Evolutionary conservation across 2,329 filamentous ascomycete genomes (phyloP), one percentile per base, ranked within the genome.

Genomic region (Penicillium digitatum): DNA sequence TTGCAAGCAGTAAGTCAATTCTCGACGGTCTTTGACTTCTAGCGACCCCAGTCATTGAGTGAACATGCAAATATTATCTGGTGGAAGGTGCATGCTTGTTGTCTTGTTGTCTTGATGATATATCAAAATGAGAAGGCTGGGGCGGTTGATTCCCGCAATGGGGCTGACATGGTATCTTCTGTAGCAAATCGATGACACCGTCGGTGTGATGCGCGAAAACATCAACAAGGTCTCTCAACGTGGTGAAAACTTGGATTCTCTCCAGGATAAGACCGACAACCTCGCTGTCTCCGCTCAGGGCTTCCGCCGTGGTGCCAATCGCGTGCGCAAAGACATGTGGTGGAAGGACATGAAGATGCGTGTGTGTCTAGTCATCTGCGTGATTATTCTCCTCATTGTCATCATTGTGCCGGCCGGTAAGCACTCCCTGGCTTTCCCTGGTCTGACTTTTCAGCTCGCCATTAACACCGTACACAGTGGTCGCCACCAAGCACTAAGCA

Each of bases 311-410:
- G 93, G 94, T 62, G 94, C 95, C 76, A 99, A 97, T 81, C 83
- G 90, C 68, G 93, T 99, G 66, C 87, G 94, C 76, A 93, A 92
- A 82, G 87, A 95, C 59, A 97, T 97, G 93, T 97, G 93, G 93
- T 97, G 92, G 93, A 97, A 97, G 84, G 93, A 97, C 72, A 95
- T 96, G 90, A 97, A 97, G 86, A 99, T 99, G 94, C 87, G 94
- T 76, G 94, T 96, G 82, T 97, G 93, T 79, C 81, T 99, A 61
- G 88, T 95, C 72, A 82, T 87, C 56, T 94, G 92, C 69, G 88
- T 99, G 76, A 88, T 97, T 74, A 83, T 97, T 66, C 82, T 99
- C 67, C 83, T 99, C 65, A 79, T 95, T 66, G 84, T 99, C 75
- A 97, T 99, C 74, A 94, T 99, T 71, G 86, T 97, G 66, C 94